Evolutionary conservation across 495 filamentous ascomycete species (phyloP).

Genomic region (Cercophora sp.): DNA sequence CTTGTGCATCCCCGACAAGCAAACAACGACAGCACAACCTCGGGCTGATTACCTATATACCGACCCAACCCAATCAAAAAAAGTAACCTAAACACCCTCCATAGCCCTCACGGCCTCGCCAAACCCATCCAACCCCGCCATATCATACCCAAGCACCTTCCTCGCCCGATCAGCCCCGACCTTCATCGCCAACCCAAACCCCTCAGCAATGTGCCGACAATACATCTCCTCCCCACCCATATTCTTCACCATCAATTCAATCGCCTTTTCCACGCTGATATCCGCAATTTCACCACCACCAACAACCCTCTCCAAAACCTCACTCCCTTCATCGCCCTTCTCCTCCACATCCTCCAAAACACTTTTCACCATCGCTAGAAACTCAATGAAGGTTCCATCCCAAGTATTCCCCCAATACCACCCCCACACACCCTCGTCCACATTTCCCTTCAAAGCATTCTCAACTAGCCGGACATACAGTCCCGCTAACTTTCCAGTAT

Average conservation of each 20-base stretch:
- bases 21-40: no score
- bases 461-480: constrained; percentile 7
- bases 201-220: constrained; percentile 15
- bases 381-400: constrained; percentile 8
- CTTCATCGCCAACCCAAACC: constrained; percentile 13
- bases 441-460: not conserved
- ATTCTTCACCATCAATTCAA: not conserved
- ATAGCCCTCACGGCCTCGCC: constrained; percentile 6
- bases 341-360: no score
- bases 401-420: constrained; percentile 9
- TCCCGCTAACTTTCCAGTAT: constrained; percentile 7
- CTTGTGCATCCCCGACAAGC: no score
- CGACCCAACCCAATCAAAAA: no score
- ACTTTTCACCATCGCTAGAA: no score
- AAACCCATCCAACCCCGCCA: not conserved
- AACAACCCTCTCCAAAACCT: constrained; percentile 2
- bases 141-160: not conserved
- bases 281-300: not conserved
- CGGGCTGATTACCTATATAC: no score
- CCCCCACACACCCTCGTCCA: constrained; percentile 7
- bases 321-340: not conserved
- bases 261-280: not conserved
- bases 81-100: not conserved
- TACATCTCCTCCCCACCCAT: constrained; percentile 2
- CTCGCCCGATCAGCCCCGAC: constrained; percentile 3